Percentiles rank a stretch among this genome's conserved stretches.
phyloP scores from a whole-genome alignment of 495 filamentous ascomycete genomes.

The Hypoxylon perforatum region DNA sequence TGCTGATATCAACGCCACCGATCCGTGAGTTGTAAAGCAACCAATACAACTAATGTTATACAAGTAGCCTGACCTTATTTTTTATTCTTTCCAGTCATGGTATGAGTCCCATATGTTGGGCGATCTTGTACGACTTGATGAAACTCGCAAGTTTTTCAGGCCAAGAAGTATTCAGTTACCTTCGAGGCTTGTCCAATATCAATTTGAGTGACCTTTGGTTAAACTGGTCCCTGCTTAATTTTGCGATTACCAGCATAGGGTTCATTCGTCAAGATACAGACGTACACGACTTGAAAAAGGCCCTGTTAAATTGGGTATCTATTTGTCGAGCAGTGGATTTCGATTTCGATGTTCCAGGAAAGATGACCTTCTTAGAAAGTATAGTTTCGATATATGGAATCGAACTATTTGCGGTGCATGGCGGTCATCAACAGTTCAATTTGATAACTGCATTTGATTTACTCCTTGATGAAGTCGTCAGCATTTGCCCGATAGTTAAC shows the following conservation, averaged over 20 bases:
- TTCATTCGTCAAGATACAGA: background rate
- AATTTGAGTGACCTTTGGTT: background rate
- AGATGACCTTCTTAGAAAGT: background rate
- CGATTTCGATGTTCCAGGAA: background rate
- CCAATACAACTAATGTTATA: background rate
- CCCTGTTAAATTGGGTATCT: background rate
- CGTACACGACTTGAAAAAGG: background rate
- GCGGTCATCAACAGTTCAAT: background rate
- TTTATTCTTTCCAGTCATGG: background rate
- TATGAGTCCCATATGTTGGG: background rate
- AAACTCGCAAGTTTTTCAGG: too few relatives aligned
- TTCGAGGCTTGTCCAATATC: background rate
- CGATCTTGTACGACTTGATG: background rate
- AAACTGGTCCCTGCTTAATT: background rate
- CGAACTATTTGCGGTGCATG: too few relatives aligned
- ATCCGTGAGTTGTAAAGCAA: background rate
- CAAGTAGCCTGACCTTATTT: background rate
- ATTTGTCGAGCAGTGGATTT: background rate
- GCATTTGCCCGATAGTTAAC: background rate
- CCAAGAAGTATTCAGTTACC: background rate
- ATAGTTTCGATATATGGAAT: background rate
- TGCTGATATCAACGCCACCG: background rate
- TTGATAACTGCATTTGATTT: background rate
- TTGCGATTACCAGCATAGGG: too few relatives aligned
- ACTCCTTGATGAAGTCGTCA: background rate